Base-by-base conservation (phyloP, 768 basidiomycete species). In the Leccinum aurantiacum region DNA sequence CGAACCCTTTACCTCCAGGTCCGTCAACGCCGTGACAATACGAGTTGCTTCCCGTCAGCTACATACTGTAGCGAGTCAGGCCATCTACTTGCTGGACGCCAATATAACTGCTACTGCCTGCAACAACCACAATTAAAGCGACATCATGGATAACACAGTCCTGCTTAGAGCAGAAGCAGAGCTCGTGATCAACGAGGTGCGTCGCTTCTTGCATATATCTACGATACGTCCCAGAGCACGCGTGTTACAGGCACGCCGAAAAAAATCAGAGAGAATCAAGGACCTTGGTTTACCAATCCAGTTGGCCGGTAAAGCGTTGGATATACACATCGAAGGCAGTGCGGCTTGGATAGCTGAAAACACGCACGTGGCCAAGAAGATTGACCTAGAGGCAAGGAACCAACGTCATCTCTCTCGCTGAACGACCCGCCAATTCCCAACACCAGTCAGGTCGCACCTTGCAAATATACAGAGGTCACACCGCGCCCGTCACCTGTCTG, bases 291-390 rank as follows among this genome's bases (percentile, higher is more conserved):
- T 84, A 24, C 95, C 96, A 3, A 88, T 98, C 59, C 78, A 86
- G 56, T 80, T 97, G 37, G 67, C 79, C 7, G 89, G 89, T 29
- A 93, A 89, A 67, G 86, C 93, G 4, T 75, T 98, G 38, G 84
- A 81, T 24, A 78, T 97, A 6, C 76, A 85, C 25, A 74, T 97
- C 49, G 76, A 80, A 37, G 88, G 81, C 5, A 80, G 84, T 41
- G 74, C 83, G 22, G 93, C 85, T 0, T 98, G 92, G 91, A 87
- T 93, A 49, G 95, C 91, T 24, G 95, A 95, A 71, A 95, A 89
- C 67, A 89, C 91, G 0, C 84, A 86, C 57, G 80, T 88, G 6
- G 82, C 87, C 15, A 82, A 88, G 61, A 87, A 87, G 68, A 70
- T 95, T 44, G 85, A 93, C 68, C 74, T 98, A 17, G 82, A 91